Evolutionary conservation across 176 grass and related monocot genomes (phyloP).

Genomic region (Carex myosuroides): DNA sequence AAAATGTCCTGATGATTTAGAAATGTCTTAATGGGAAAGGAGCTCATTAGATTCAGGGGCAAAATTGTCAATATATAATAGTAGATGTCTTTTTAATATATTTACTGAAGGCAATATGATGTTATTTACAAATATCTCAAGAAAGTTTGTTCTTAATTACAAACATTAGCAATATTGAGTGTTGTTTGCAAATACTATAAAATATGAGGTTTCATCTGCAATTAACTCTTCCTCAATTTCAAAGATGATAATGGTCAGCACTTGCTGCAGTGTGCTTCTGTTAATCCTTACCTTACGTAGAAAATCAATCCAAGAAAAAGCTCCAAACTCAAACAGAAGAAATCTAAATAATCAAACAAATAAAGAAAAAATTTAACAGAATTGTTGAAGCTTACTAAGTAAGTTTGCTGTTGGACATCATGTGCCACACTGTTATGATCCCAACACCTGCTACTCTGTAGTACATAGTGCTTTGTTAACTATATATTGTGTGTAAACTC

Average conservation of each 20-base stretch:
- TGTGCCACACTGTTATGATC: not conserved
- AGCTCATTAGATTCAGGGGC: not conserved
- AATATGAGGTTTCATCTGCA: not conserved
- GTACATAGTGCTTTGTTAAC: not conserved
- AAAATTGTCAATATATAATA: not conserved
- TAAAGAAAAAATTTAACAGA: not conserved
- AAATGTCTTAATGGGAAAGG: constrained; percentile 1
- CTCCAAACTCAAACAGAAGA: not conserved
- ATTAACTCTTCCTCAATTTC: not conserved
- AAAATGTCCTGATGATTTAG: not conserved
- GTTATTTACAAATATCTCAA: not conserved
- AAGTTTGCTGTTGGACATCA: not conserved
- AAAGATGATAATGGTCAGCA: not conserved
- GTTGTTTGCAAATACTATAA: not conserved
- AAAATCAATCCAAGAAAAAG: not conserved
- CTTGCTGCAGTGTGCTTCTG: not conserved
- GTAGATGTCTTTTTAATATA: not conserved
- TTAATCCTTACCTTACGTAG: not conserved
- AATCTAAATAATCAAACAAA: not conserved
- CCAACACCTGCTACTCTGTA: not conserved
- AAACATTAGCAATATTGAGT: not conserved
- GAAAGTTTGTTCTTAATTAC: not conserved
- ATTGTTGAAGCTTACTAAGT: not conserved
- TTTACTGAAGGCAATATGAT: not conserved
- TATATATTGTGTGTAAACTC: not conserved